Evolutionary conservation across 805 yeast species (phyloP).

Genomic region (Candida andamanensis): DNA sequence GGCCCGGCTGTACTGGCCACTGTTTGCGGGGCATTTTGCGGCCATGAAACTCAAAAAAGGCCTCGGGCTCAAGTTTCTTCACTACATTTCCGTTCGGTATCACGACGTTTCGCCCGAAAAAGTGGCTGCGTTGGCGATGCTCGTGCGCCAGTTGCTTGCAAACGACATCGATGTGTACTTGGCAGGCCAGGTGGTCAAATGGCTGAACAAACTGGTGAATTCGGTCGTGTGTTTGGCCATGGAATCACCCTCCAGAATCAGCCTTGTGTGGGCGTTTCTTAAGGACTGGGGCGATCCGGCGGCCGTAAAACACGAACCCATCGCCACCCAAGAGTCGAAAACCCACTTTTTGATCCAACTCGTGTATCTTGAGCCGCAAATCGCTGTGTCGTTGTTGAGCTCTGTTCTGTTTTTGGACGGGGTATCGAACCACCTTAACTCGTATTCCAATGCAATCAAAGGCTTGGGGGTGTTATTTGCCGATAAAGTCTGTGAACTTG

Average conservation of each 20-base stretch:
- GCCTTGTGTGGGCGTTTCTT: conserved; percentile 3
- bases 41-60: no score
- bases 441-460: conserved; percentile 42
- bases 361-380: background rate
- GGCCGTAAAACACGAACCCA: conserved; percentile 35
- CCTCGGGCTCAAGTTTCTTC: no score
- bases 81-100: no score
- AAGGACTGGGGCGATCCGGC: conserved; percentile 22
- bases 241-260: background rate
- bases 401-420: conserved; percentile 37
- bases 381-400: conserved; percentile 9
- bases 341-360: conserved; percentile 44
- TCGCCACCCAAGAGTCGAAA: conserved; percentile 40
- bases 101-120: no score
- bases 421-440: conserved; percentile 51
- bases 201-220: conserved; percentile 12
- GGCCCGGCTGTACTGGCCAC: no score
- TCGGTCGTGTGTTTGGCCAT: conserved; percentile 12
- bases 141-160: no score
- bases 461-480: conserved; percentile 55
- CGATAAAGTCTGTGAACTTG: conserved; percentile 38
- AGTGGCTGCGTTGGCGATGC: no score
- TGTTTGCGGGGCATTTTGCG: no score
- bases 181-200: conserved; percentile 16
- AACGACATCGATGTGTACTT: no score